Evolutionary conservation across 805 yeast genomes (phyloP).

Genomic region (Wickerhamiella alocasiicola): DNA sequence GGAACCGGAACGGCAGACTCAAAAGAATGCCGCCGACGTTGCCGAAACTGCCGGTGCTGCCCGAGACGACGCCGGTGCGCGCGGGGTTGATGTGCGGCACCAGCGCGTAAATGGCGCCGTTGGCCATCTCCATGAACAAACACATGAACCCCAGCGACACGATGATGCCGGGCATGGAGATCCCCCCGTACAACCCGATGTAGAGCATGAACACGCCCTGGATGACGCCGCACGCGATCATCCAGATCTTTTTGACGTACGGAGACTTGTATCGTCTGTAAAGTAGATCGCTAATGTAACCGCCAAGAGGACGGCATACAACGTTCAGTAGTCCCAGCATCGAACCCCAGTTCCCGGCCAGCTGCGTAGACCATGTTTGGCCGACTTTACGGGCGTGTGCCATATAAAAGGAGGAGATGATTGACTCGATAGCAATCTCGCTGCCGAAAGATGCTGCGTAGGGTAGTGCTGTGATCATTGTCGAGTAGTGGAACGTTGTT

Average conservation of each 20-base stretch:
- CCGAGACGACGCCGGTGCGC: conserved; percentile 30
- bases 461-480: conserved; percentile 14
- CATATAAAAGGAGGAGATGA: conserved; percentile 13
- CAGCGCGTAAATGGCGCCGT: conserved; percentile 30
- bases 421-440: conserved; percentile 16
- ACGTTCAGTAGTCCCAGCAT: conserved; percentile 18
- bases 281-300: conserved; percentile 22
- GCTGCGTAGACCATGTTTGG: conserved; percentile 10
- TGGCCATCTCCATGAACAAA: conserved; percentile 31
- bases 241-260: conserved; percentile 28
- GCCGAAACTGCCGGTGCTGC: conserved; percentile 30
- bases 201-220: conserved; percentile 29
- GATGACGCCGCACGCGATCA: conserved; percentile 24
- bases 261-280: conserved; percentile 25
- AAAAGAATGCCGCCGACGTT: conserved; percentile 30
- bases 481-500: conserved; percentile 10
- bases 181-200: conserved; percentile 26
- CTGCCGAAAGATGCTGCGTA: conserved; percentile 17
- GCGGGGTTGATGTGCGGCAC: conserved; percentile 29
- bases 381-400: conserved; percentile 13
- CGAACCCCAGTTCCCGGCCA: conserved; percentile 16
- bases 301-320: conserved; percentile 15
- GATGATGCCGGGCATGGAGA: conserved; percentile 25
- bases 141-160: conserved; percentile 26
- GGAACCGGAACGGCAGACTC: conserved; percentile 29